Evolutionary conservation across 2,329 filamentous ascomycete species (phyloP), one percentile per base, ranked within the genome.

Genomic region (Fusarium caatingaense): DNA sequence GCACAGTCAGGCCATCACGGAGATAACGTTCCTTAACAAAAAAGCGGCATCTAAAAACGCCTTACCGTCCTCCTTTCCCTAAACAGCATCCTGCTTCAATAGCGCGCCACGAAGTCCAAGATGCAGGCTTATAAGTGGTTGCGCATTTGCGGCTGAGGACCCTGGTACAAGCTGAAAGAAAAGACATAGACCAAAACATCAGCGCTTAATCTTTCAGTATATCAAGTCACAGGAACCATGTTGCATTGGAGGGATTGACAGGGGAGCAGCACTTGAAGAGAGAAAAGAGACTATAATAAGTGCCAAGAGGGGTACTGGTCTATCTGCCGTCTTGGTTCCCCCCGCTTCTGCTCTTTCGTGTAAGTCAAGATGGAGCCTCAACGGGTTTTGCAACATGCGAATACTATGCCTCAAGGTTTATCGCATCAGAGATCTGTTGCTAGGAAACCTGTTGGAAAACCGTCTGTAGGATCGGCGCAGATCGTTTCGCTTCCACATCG

Each of bases 331-430:
- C 67, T 66, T 63, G 66, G 61, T 55, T 51, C 18, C 41, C 50
- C 48, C 44, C 41, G 18, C 57, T 68, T 34, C 32, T 42, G 8
- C 15, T 9, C 6, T 48, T 25, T 32, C 18, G 65, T 69, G 16
- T 55, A 56, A 68, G 66, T 53, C 30, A 28, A 46, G 37, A 71
- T 71, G 68, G 68, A 71, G 42, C 56, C 60, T 62, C 68, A 64
- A 21, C 45, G 37, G 18, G 25, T 32, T 46, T 44, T 23, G 23
- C 62, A 46, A 27, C 42, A 57, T 45, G 18, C 42, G 11, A 66
- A 55, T 42, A 49, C 54, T 3, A 48, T 46, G 12, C 37, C 68
- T 48, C 68, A 58, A 3, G 54, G 47, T 40, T 55, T 71, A 47
- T n/a, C 42, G 27, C 63, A 66, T 55, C 65, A 71, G 28, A 69